Base-by-base conservation (phyloP, 371 early-diverging fungal genomes). In the Pancytospora philotis region DNA sequence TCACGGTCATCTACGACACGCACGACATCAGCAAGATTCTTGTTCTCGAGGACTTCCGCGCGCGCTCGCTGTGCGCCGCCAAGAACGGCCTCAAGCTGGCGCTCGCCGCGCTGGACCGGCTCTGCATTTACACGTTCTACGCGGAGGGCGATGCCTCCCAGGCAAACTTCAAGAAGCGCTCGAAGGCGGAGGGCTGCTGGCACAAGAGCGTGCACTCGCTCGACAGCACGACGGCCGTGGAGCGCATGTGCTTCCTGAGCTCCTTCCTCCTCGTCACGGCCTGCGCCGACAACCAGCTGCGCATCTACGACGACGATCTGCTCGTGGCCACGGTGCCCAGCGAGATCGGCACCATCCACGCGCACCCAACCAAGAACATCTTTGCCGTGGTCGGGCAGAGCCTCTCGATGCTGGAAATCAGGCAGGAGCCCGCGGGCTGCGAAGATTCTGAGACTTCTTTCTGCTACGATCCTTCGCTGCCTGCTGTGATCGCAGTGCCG, bases 41-140 rank as follows among this genome's bases (percentile, higher is more conserved):
- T 57, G 55, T 76, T 52, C 61, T 81, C 28, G 79, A 81, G 53
- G 75, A 78, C 27, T 74, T 75, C 50, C 68, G 68, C 8, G 62
- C 74, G 8, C 56, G 69, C 2, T 66, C 76, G 2, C 62, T 76
- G 48, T 77, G 74, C 69, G 75, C 75, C 22, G 35, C 76, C 10
- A 77, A 73, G 63, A 74, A 68, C 52, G 62, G 63, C 10, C 45
- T 78, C 1, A 73, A 72, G 50, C 60, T 81, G 34, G 78, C 76
- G 2, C 45, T 45, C 45, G 16, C 22, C 16, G 16, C 45, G 45
- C 45, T 45, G 45, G 22, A 45, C 45, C 8, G 37, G 8, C 22
- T 55, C 37, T 27, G 10, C 10, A 55, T 55, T 37, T 76, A 59
- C 56, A 64, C 57, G 16, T 76, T 62, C 53, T 63, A 60, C 34